Conservation (phyloP, 1,139 yeast genomes). For the Magnusiomyces fungicola region DNA sequence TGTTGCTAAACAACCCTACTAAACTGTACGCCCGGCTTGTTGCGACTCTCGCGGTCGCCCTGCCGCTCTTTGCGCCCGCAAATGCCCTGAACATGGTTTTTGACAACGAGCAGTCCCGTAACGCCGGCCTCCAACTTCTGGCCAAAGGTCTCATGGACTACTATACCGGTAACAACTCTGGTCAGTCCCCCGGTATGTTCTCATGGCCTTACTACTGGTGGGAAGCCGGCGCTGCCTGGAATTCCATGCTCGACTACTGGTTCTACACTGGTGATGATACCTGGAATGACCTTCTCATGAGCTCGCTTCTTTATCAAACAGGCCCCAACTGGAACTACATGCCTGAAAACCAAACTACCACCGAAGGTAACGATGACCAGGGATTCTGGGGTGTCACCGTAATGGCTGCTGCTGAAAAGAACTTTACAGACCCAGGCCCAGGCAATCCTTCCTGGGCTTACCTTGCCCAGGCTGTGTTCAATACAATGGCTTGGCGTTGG, state of each 20-base stretch:
- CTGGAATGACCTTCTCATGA: constrained; percentile 46
- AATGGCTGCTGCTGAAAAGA: constrained; percentile 76
- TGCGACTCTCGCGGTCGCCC: too few relatives aligned
- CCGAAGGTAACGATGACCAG: constrained; percentile 91
- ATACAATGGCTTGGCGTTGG: constrained; percentile 89
- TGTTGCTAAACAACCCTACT: too few relatives aligned
- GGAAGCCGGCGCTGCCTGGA: constrained; percentile 90
- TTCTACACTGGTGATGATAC: constrained; percentile 57
- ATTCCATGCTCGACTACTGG: constrained; percentile 62
- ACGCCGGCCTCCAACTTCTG: constrained; percentile 46
- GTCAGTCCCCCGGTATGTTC: constrained; percentile 68
- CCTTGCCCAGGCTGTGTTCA: constrained; percentile 73
- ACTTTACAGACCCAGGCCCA: constrained; percentile 56
- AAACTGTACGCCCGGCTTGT: too few relatives aligned
- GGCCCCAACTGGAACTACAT: constrained; percentile 64
- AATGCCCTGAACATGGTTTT: constrained; percentile 9
- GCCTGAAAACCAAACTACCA: constrained; percentile 65
- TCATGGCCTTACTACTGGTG: constrained; percentile 82
- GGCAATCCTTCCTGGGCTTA: constrained; percentile 58
- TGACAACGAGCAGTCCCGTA: constrained; percentile 22
- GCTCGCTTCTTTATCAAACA: constrained; percentile 55
- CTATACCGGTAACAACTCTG: constrained; percentile 49
- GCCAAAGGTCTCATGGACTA: constrained; percentile 64
- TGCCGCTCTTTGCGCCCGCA: not conserved
- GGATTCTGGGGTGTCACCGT: constrained; percentile 86